Base-by-base conservation (phyloP, 2,329 filamentous ascomycete species). In the Pseudogymnoascus sp. region DNA sequence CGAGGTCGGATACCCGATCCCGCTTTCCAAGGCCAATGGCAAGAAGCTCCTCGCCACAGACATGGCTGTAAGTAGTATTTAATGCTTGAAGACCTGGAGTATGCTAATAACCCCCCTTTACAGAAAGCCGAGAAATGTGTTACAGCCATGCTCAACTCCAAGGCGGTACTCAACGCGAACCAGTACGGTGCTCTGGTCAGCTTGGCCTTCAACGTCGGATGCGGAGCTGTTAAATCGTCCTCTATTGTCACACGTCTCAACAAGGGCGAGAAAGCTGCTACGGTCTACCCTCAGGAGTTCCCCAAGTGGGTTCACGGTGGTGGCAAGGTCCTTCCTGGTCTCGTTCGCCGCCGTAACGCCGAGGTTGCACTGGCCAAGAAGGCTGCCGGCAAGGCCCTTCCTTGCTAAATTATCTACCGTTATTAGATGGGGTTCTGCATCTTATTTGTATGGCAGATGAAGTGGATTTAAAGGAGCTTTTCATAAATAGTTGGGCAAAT, bases 101-200 rank as follows among this genome's bases (percentile, higher is more conserved):
- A 42, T 50, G 21, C 44, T 31, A 40, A 11, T 42, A 33, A 44
- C 8, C 14, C 5, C 4, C 31, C 62, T 23, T 33, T 44, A 37
- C 44, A 74, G 70, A 53, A 33, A 18, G 70, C 72, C 65, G 74
- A 77, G 65, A 69, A 75, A 50, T 78, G 76, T 67, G 73, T 80
- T 63, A 75, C 74, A 5, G 63, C 71, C 5, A 72, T 74, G 44
- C 73, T 75, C 28, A 71, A 67, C 33, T 64, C 70, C 40, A 65
- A 66, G 5, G 77, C 78, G 47, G 71, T 68, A 3, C 71, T 81
- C 35, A 80, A 82, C 67, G 75, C 73, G 33, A 82, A 83, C 72
- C 77, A 82, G 68, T 83, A 80, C 67, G 80, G 78, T 44, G 80
- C 80, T 0, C 76, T 82, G 2, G 77, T 81, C 38, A 79, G 75